A percentile compares a stretch with the other conserved stretches of the same genome.
Evolutionary conservation across 2,329 filamentous ascomycete genomes (phyloP).

Genomic region (Aspergillus transmontanensis): DNA sequence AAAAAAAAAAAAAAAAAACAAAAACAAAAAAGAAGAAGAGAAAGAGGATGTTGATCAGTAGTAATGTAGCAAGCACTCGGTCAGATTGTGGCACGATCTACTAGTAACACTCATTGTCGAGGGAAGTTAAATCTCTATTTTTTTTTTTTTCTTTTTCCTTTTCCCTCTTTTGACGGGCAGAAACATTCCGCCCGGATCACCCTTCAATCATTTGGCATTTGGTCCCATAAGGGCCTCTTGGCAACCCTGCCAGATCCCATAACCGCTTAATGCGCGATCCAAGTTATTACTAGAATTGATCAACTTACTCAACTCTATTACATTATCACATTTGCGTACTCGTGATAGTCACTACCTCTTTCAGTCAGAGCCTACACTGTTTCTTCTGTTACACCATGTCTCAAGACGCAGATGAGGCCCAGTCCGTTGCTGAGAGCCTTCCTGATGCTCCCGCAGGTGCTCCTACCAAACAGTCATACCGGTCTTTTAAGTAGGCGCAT

Average conservation of each 20-base stretch:
- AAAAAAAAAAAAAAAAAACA: neutral
- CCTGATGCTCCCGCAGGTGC: conserved; percentile 33
- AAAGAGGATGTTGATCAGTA: neutral
- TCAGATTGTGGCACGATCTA: neutral
- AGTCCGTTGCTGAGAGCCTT: conserved; percentile 32
- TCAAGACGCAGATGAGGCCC: conserved; percentile 31
- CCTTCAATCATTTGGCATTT: too few relatives aligned
- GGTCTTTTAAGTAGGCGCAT: conserved; percentile 63
- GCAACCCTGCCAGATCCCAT: conserved; percentile 1
- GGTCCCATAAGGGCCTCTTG: conserved; percentile 1
- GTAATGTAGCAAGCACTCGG: neutral
- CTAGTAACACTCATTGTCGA: neutral
- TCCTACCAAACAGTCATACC: conserved; percentile 59
- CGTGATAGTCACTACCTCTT: neutral
- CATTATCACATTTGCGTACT: neutral
- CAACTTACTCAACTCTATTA: neutral
- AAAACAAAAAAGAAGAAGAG: too few relatives aligned
- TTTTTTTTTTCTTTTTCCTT: conserved; percentile 21
- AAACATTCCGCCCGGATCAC: conserved; percentile 25
- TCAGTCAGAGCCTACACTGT: neutral
- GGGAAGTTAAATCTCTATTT: conserved; percentile 1
- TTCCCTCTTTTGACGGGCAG: conserved; percentile 29
- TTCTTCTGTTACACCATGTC: conserved; percentile 31
- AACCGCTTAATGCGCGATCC: neutral
- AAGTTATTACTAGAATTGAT: neutral